phyloP scores from a whole-genome alignment of 2,329 filamentous ascomycete genomes.

The Fusarium abutilonis region DNA sequence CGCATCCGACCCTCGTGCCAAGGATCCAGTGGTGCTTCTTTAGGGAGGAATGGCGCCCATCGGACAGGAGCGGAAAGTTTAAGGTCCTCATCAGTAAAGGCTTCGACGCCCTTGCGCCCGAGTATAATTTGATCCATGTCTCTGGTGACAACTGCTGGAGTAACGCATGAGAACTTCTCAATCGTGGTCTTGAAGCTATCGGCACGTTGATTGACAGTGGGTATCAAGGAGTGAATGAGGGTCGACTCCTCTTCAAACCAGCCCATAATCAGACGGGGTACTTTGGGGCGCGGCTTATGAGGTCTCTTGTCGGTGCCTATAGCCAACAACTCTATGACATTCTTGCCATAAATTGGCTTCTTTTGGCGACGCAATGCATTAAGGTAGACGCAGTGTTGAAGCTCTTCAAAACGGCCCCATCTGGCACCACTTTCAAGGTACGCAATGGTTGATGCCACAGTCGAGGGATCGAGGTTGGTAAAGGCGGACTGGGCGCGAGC shows the following conservation, averaged over 20 bases:
- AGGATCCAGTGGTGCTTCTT: constrained; percentile 72
- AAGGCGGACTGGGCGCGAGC: constrained; percentile 65
- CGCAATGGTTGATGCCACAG: constrained; percentile 73
- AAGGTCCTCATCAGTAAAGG: constrained; percentile 66
- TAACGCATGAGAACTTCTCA: constrained; percentile 90
- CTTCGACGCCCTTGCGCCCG: constrained; percentile 66
- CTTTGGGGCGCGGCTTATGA: constrained; percentile 67
- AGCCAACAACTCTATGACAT: constrained; percentile 78
- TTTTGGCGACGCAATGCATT: constrained; percentile 84
- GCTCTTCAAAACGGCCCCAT: constrained; percentile 77
- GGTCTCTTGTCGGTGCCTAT: constrained; percentile 69
- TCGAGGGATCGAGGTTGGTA: constrained; percentile 69
- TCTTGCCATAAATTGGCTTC: constrained; percentile 81
- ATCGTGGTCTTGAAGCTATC: constrained; percentile 77
- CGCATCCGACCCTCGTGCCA: constrained; percentile 95
- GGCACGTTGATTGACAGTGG: constrained; percentile 77
- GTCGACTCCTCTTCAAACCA: constrained; percentile 80
- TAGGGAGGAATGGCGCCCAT: constrained; percentile 66
- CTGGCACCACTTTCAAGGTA: constrained; percentile 77
- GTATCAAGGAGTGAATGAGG: constrained; percentile 72
- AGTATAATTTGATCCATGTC: constrained; percentile 77
- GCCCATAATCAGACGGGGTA: constrained; percentile 71
- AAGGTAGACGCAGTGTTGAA: constrained; percentile 82
- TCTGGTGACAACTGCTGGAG: constrained; percentile 84
- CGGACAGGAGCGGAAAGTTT: constrained; percentile 66